These are phyloP conservation scores for Zymoseptoria tritici DNA, from an alignment of 2,329 filamentous ascomycete genomes.

Conservation along the genomic window DNA sequence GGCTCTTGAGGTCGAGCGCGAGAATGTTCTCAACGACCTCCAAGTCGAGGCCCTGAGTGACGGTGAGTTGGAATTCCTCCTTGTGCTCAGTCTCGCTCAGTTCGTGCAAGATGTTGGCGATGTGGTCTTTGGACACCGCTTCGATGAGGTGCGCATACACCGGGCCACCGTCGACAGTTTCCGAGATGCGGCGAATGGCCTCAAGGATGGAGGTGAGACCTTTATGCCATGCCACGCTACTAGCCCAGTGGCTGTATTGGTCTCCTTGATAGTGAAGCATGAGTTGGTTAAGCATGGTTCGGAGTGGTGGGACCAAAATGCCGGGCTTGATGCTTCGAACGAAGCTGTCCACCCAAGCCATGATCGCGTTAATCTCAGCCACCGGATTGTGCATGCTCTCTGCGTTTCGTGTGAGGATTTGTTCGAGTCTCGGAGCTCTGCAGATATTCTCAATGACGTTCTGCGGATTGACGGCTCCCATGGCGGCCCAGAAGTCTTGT, in stretches of 20 bases:
- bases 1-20: slow-evolving; percentile 62
- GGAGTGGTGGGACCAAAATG: slow-evolving; percentile 71
- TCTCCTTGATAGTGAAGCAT: slow-evolving; percentile 57
- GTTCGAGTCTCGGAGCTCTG: slow-evolving; percentile 58
- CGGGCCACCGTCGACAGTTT: slow-evolving; percentile 21
- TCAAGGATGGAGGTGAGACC: slow-evolving; percentile 40
- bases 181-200: slow-evolving; percentile 16
- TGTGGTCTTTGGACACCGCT: slow-evolving; percentile 25
- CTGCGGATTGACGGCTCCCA: slow-evolving; percentile 71
- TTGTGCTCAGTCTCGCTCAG: slow-evolving; percentile 27
- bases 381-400: slow-evolving; percentile 41
- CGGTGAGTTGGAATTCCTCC: slow-evolving; percentile 23
- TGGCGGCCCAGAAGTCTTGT: slow-evolving; percentile 78
- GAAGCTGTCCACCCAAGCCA: slow-evolving; percentile 72
- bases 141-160: slow-evolving; percentile 25
- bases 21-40: slow-evolving; percentile 61
- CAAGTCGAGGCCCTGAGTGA: slow-evolving; percentile 45
- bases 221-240: slow-evolving; percentile 55
- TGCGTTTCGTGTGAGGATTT: slow-evolving; percentile 50
- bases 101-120: slow-evolving; percentile 21
- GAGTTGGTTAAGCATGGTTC: slow-evolving; percentile 68
- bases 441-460: slow-evolving; percentile 80
- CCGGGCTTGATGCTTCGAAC: slow-evolving; percentile 67
- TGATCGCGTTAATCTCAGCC: slow-evolving; percentile 52
- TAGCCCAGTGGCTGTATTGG: slow-evolving; percentile 49